Conservation (phyloP, 2,329 filamentous ascomycete species). For the Pseudogymnoascus sp. region DNA sequence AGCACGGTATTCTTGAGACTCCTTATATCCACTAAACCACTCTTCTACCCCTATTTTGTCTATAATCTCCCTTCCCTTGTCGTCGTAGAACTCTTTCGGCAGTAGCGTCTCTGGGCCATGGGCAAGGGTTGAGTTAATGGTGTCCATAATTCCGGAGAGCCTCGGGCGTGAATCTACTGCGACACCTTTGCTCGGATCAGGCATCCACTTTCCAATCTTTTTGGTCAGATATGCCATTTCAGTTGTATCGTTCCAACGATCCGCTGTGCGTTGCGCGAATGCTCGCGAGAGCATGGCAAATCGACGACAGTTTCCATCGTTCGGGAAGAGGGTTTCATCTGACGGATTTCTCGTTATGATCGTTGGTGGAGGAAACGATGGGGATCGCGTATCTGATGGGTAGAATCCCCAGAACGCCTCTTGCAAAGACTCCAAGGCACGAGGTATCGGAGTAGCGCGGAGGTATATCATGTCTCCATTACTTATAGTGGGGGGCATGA, state of each 20-base stretch:
- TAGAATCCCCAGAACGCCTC: slow-evolving; percentile 71
- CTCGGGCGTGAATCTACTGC: slow-evolving; percentile 79
- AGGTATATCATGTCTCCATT: slow-evolving; percentile 60
- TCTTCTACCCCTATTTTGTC: slow-evolving; percentile 75
- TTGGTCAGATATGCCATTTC: slow-evolving; percentile 81
- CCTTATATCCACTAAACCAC: slow-evolving; percentile 83
- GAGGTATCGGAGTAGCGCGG: slow-evolving; percentile 65
- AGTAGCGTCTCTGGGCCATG: slow-evolving; percentile 74
- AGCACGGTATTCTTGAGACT: slow-evolving; percentile 78
- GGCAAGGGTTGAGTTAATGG: slow-evolving; percentile 78
- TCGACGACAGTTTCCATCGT: slow-evolving; percentile 65
- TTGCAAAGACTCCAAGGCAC: slow-evolving; percentile 71
- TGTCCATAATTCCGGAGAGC: slow-evolving; percentile 88
- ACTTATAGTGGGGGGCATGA: slow-evolving; percentile 54
- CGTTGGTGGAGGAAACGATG: slow-evolving; percentile 52
- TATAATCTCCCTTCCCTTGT: slow-evolving; percentile 60
- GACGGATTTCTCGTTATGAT: slow-evolving; percentile 57
- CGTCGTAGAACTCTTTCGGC: slow-evolving; percentile 81
- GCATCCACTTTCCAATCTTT: slow-evolving; percentile 80
- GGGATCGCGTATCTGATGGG: slow-evolving; percentile 45
- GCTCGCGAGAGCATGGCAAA: slow-evolving; percentile 63
- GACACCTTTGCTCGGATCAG: slow-evolving; percentile 56
- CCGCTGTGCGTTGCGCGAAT: slow-evolving; percentile 64
- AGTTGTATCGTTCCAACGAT: slow-evolving; percentile 65
- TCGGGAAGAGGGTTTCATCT: slow-evolving; percentile 76